Conservation (phyloP, 768 basidiomycete species). For the Cyclocybe aegerita region DNA sequence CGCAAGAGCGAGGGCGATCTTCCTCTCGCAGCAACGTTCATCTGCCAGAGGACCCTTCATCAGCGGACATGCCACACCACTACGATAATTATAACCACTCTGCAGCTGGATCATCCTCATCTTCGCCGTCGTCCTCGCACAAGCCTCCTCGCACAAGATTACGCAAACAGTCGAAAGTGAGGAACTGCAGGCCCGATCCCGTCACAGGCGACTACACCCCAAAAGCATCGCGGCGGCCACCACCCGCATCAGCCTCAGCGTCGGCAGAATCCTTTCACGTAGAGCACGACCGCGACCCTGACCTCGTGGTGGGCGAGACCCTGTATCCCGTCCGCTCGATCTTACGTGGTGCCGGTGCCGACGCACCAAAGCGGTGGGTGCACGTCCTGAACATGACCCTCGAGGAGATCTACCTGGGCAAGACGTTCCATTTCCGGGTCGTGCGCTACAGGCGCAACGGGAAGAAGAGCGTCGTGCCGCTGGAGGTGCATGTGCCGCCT, state of each 20-base stretch:
- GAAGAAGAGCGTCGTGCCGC: slow-evolving; percentile 44
- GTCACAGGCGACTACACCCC: slow-evolving; percentile 14
- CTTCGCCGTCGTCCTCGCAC: slow-evolving; percentile 5
- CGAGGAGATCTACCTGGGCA: slow-evolving; percentile 56
- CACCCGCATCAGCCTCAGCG: background rate
- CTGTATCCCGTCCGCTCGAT: slow-evolving; percentile 18
- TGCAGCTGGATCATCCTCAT: slow-evolving; percentile 1
- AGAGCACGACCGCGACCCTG: slow-evolving; percentile 10
- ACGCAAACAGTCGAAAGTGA: slow-evolving; percentile 21
- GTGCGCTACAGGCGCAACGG: slow-evolving; percentile 48
- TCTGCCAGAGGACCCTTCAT: slow-evolving; percentile 2
- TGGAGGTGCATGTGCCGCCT: slow-evolving; percentile 52
- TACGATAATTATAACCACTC: background rate
- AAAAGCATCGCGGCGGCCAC: slow-evolving; percentile 9
- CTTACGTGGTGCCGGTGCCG: slow-evolving; percentile 25
- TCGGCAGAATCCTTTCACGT: no score
- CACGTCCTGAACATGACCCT: slow-evolving; percentile 53
- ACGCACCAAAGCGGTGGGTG: slow-evolving; percentile 32
- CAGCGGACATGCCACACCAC: slow-evolving; percentile 2
- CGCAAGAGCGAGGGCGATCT: slow-evolving; percentile 3
- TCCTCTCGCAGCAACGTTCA: slow-evolving; percentile 2
- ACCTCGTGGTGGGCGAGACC: slow-evolving; percentile 14
- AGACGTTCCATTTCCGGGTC: slow-evolving; percentile 49
- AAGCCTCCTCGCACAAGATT: slow-evolving; percentile 22
- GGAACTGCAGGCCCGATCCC: slow-evolving; percentile 12